Evolutionary conservation across 306 rosid genomes (phyloP).

Genomic region (Trichosanthes cucumerina): DNA sequence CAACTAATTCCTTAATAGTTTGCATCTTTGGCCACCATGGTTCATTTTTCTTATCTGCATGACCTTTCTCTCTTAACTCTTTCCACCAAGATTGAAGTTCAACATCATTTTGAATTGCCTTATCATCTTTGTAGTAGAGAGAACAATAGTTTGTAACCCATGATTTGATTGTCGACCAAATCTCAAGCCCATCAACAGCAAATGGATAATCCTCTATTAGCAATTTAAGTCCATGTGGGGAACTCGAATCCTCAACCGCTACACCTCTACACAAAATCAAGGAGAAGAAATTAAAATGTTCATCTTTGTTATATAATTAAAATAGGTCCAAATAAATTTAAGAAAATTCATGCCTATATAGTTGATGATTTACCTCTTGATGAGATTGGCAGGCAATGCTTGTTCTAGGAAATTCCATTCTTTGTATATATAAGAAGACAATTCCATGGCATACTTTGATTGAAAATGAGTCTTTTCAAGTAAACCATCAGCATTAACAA

Average conservation of each 20-base stretch:
- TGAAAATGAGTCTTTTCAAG: slow-evolving; percentile 54
- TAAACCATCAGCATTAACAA: slow-evolving; percentile 57
- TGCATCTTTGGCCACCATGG: slow-evolving; percentile 77
- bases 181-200: slow-evolving; percentile 71
- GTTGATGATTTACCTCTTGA: slow-evolving; percentile 43
- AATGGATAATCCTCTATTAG: slow-evolving; percentile 65
- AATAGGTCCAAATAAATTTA: no score
- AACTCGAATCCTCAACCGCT: slow-evolving; percentile 45
- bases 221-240: slow-evolving; percentile 44
- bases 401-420: slow-evolving; percentile 64
- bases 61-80: slow-evolving; percentile 56
- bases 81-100: slow-evolving; percentile 76
- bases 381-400: slow-evolving; percentile 61
- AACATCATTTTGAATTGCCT: slow-evolving; percentile 20
- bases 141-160: slow-evolving; percentile 60
- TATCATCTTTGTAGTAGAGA: slow-evolving; percentile 37
- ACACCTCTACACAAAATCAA: slow-evolving; percentile 40
- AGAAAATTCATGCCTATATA: no score
- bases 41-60: slow-evolving; percentile 49
- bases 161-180: slow-evolving; percentile 46
- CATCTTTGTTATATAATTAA: no score
- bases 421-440: slow-evolving; percentile 56
- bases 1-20: slow-evolving; percentile 32
- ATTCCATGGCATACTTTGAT: slow-evolving; percentile 48
- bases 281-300: no score